These are phyloP conservation scores for Diaporthe sp. DNA, from an alignment of 2,329 filamentous ascomycete species.

Conservation along the genomic window DNA sequence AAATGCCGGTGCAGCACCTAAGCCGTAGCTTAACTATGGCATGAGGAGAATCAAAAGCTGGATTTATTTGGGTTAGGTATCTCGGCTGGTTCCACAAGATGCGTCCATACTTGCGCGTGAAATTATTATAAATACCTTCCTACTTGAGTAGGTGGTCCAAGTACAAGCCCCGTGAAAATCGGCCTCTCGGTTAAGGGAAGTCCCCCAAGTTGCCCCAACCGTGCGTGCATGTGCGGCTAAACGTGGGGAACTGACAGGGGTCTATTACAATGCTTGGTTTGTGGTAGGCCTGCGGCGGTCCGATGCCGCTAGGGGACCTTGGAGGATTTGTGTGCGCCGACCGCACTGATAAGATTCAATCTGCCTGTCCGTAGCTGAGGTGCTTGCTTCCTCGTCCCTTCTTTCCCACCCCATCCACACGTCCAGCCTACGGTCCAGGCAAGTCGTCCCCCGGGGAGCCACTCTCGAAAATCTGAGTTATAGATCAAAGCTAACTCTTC, in stretches of 20 bases:
- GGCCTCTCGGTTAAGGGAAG: neutral
- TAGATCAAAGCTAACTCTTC: neutral
- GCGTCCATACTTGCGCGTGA: neutral
- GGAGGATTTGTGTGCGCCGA: slow-evolving; percentile 28
- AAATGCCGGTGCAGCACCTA: neutral
- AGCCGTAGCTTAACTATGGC: neutral
- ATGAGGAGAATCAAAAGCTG: slow-evolving; percentile 11
- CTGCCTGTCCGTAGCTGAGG: slow-evolving; percentile 1
- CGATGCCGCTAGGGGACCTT: slow-evolving; percentile 36
- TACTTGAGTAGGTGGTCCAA: neutral
- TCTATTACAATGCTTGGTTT: neutral
- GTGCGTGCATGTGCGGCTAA: slow-evolving; percentile 23
- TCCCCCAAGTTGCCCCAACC: slow-evolving; percentile 23
- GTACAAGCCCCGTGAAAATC: neutral
- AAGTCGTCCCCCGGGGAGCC: neutral
- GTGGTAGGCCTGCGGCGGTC: slow-evolving; percentile 20
- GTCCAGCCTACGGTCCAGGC: slow-evolving; percentile 30
- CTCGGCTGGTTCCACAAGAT: neutral
- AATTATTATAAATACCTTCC: neutral
- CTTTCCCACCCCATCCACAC: neutral
- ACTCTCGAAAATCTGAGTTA: neutral
- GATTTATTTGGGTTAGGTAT: neutral
- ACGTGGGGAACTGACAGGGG: slow-evolving; percentile 29
- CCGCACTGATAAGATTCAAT: slow-evolving; percentile 24
- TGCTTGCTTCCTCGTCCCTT: slow-evolving; percentile 5